Evolutionary conservation across 306 rosid species (phyloP).

Genomic region (Prunus dulcis): DNA sequence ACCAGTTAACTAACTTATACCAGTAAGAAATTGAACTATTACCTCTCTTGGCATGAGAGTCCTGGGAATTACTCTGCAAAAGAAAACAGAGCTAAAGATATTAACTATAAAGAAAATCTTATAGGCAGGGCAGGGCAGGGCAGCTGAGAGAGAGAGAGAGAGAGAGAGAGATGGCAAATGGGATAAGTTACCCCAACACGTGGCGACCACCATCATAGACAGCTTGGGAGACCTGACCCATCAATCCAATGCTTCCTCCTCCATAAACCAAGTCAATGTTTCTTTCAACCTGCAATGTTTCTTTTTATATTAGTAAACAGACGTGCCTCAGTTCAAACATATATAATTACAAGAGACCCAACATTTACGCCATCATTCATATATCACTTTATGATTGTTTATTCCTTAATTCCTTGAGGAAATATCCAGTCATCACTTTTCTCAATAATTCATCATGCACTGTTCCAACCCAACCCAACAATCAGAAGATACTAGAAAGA

Average conservation of each 20-base stretch:
- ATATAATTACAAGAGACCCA: conserved; percentile 3
- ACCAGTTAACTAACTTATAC: no score
- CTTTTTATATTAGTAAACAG: conserved; percentile 1
- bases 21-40: not conserved
- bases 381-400: no score
- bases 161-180: not conserved
- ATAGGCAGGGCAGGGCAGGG: not conserved
- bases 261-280: conserved; percentile 95
- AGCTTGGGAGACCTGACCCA: conserved; percentile 88
- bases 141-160: no score
- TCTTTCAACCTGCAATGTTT: conserved; percentile 61
- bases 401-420: not conserved
- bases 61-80: conserved; percentile 76
- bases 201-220: conserved; percentile 95
- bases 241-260: conserved; percentile 95
- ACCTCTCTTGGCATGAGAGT: conserved; percentile 96
- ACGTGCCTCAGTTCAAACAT: conserved; percentile 13
- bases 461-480: not conserved
- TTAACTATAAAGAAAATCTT: not conserved
- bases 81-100: not conserved
- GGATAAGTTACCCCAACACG: conserved; percentile 68
- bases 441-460: conserved; percentile 6
- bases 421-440: not conserved
- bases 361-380: conserved; percentile 1
- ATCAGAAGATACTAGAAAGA: not conserved